Evolutionary conservation across 2,329 filamentous ascomycete species (phyloP), one percentile per base, ranked within the genome.

Genomic region (Didymella pinodella): DNA sequence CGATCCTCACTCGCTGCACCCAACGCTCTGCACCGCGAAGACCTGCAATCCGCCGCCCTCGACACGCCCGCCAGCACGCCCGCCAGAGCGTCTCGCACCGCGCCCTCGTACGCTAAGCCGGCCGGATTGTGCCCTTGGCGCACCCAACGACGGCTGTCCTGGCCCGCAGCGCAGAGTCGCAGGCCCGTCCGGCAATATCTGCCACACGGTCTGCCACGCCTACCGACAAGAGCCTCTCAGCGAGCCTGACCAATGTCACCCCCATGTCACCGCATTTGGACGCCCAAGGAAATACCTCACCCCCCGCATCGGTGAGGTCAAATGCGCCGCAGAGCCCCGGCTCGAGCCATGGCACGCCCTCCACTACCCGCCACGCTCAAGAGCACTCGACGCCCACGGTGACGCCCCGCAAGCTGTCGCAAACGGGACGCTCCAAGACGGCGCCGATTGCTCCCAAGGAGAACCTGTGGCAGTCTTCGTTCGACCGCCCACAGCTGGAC

Each of bases 401-500:
- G 65, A 72, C 70, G 29, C 76, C 73, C 41, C 76, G 72, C 57
- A 68, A 62, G 38, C 74, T 78, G 57, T 71, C 74, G 31, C 71
- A 73, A 58, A 70, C 74, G 25, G 75, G 74, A 65, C 73, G 77
- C 57, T 77, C 77, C 57, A 75, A 71, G 62, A 79, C 77, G 18
- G 73, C 70, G 18, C 75, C 77, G 28, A 65, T 71, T 52, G 70
- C 66, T 31, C 65, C 72, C 18, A 73, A 76, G 38, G 65, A 66
- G 41, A 61, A 38, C 25, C 70, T 78, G 40, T 78, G 74, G 74
- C 72, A 71, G 54, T 66, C 73, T 44, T 72, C 75, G 18, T 72
- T 70, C 57, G 75, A 79, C 61, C 72, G 69, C 29, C 84, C 85
- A 47, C 85, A 85, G 75, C 78, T 88, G 63, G 85, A 84, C 26